These are phyloP conservation scores for Hyaloperonospora arabidopsidis DNA, from an alignment of 352 stramenopile species.

Conservation along the genomic window DNA sequence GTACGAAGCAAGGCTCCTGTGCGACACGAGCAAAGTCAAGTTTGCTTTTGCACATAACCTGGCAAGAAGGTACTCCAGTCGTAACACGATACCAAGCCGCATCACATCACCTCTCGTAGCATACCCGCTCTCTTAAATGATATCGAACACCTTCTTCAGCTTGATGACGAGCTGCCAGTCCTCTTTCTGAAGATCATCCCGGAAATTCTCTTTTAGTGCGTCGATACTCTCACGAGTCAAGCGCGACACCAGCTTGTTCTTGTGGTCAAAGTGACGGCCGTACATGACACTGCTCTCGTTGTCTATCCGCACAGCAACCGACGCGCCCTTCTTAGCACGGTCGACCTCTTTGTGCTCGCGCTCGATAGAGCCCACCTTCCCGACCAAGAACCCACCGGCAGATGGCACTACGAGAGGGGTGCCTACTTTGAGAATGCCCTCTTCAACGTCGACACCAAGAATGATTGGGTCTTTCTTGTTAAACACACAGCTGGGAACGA, in stretches of 20 bases:
- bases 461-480: slow-evolving; percentile 99
- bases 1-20: slow-evolving; percentile 15
- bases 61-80: slow-evolving; percentile 14
- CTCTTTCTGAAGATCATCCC: slow-evolving; percentile 95
- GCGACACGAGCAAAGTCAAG: slow-evolving; percentile 22
- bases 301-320: slow-evolving; percentile 95
- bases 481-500: slow-evolving; percentile 97
- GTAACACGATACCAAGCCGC: slow-evolving; percentile 5
- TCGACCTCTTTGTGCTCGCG: slow-evolving; percentile 93
- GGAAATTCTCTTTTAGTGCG: slow-evolving; percentile 97
- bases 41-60: slow-evolving; percentile 20
- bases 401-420: slow-evolving; percentile 90
- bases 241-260: slow-evolving; percentile 79
- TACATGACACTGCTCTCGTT: slow-evolving; percentile 95
- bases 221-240: slow-evolving; percentile 94
- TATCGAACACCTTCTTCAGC: slow-evolving; percentile 98
- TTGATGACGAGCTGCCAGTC: slow-evolving; percentile 98
- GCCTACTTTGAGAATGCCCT: slow-evolving; percentile 97
- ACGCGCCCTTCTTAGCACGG: slow-evolving; percentile 89
- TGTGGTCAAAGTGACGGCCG: slow-evolving; percentile 95
- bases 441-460: slow-evolving; percentile 94
- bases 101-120: slow-evolving; percentile 1
- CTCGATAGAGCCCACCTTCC: slow-evolving; percentile 95
- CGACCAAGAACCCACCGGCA: slow-evolving; percentile 79
- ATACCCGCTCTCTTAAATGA: slow-evolving; percentile 81